Base-by-base conservation (phyloP, 1,284 basidiomycete genomes). In the Ceratobasidium sp. region DNA sequence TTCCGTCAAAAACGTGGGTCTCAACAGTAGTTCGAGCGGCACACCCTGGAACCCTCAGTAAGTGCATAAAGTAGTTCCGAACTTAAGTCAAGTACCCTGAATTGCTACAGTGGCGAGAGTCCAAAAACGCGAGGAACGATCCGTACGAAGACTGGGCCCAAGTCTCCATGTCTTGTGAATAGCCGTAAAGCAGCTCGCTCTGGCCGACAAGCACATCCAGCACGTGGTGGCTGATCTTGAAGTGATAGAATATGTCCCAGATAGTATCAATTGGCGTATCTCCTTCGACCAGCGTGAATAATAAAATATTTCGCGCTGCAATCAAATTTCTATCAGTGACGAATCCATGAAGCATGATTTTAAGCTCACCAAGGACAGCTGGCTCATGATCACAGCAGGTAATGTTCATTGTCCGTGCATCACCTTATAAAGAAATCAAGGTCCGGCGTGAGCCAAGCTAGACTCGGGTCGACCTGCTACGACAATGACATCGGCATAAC, bases 131-230 rank as follows among this genome's bases (percentile, higher is more conserved):
- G 31, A 87, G 64, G 76, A 83, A 81, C 11, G 73, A 49, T 0
- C 82, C 82, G 74, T 88, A 88, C 0, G 81, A 80, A 1, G 83
- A 84, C 0, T 77, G 71, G 11, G 81, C 79, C 88, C 88, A 89
- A 0, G 80, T 77, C 16, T 83, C 79, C 19, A 86, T 43, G 73
- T 81, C 80, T 29, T 76, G 64, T 0, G 85, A 83, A 19, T 81
- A 53, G 0, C 80, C 77, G 24, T 83, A 68, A 22, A 90, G 84
- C 73, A 83, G 85, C 4, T 79, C 76, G 76, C 84, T 88, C 51
- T 72, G 69, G 8, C 37, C 11, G 0, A 34, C n/a, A 14, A 72
- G 39, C 0, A 62, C 5, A 2, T 9, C 7, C n/a, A 39, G 16
- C 0, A 43, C 13, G 1, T 62, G 43, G 19, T 72, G 22, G 29